Conservation (phyloP, 306 rosid species). For the Mucuna pruriens region DNA sequence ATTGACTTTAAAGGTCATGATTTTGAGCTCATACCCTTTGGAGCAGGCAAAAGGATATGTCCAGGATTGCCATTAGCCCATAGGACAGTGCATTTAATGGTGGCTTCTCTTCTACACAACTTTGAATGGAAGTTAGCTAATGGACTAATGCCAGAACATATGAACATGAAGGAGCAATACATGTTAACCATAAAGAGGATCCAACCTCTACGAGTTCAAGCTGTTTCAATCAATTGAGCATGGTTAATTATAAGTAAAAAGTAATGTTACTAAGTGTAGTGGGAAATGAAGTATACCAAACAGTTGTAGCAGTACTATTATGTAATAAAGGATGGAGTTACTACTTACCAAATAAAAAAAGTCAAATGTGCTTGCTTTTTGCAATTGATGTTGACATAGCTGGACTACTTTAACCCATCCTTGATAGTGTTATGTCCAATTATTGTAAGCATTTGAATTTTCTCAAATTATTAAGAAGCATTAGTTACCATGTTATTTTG, state of each 20-base stretch:
- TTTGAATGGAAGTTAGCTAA: slow-evolving; percentile 43
- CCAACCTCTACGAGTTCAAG: slow-evolving; percentile 28
- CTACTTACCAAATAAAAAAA: too few species aligned
- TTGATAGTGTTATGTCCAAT: too few species aligned
- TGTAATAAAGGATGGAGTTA: neutral
- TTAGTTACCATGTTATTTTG: too few species aligned
- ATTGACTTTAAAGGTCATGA: slow-evolving; percentile 28
- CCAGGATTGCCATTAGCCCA: slow-evolving; percentile 45
- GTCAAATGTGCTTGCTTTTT: too few species aligned
- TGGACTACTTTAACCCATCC: too few species aligned
- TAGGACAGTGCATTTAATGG: neutral
- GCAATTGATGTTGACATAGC: too few species aligned
- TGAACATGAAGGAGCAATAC: slow-evolving; percentile 13
- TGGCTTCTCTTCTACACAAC: slow-evolving; percentile 26
- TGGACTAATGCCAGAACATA: slow-evolving; percentile 6
- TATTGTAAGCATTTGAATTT: too few species aligned
- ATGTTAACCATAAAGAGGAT: neutral
- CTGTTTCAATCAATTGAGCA: neutral
- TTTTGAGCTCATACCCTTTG: slow-evolving; percentile 50
- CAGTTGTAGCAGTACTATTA: neutral
- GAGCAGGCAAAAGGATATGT: slow-evolving; percentile 51
- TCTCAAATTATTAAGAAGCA: too few species aligned
- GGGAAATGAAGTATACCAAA: too few species aligned
- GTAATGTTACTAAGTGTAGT: neutral
- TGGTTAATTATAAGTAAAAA: neutral